phyloP scores from a whole-genome alignment of 768 basidiomycete species.

The Trametopsis cervina region DNA sequence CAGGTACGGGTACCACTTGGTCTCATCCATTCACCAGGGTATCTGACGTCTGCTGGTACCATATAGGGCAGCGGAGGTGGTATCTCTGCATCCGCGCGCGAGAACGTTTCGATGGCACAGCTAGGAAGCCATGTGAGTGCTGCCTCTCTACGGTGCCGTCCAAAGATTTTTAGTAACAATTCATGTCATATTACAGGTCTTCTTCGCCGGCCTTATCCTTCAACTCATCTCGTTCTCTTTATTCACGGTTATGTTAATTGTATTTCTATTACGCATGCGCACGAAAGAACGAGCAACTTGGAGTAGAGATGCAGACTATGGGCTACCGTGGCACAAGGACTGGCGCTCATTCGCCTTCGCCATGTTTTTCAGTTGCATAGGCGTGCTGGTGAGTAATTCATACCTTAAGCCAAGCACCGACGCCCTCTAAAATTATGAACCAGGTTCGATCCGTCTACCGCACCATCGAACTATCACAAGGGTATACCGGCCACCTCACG shows the following conservation, averaged over 20 bases:
- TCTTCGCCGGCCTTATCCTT: slow-evolving; percentile 49
- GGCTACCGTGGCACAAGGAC: slow-evolving; percentile 47
- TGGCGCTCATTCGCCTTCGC: slow-evolving; percentile 52
- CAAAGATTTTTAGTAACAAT: background rate
- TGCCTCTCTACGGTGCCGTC: too few species aligned
- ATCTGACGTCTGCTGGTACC: background rate
- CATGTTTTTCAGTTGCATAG: slow-evolving; percentile 47
- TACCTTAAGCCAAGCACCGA: background rate
- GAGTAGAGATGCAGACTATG: slow-evolving; percentile 28
- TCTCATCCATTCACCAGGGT: background rate
- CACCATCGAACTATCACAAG: slow-evolving; percentile 49
- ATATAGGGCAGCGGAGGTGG: slow-evolving; percentile 41
- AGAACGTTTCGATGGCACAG: slow-evolving; percentile 3
- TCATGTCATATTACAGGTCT: slow-evolving; percentile 28
- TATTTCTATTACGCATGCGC: slow-evolving; percentile 44
- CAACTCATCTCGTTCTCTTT: slow-evolving; percentile 46
- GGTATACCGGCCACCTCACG: slow-evolving; percentile 50
- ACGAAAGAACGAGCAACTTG: slow-evolving; percentile 35
- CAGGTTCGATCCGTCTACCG: slow-evolving; percentile 63
- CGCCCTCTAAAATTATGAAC: background rate
- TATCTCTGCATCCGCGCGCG: slow-evolving; percentile 32
- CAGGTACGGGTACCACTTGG: slow-evolving; percentile 34
- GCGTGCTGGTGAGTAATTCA: slow-evolving; percentile 46
- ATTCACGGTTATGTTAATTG: slow-evolving; percentile 39
- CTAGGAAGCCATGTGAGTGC: too few species aligned